Evolutionary conservation across 768 basidiomycete genomes (phyloP).

Genomic region (Mycena belliarum): DNA sequence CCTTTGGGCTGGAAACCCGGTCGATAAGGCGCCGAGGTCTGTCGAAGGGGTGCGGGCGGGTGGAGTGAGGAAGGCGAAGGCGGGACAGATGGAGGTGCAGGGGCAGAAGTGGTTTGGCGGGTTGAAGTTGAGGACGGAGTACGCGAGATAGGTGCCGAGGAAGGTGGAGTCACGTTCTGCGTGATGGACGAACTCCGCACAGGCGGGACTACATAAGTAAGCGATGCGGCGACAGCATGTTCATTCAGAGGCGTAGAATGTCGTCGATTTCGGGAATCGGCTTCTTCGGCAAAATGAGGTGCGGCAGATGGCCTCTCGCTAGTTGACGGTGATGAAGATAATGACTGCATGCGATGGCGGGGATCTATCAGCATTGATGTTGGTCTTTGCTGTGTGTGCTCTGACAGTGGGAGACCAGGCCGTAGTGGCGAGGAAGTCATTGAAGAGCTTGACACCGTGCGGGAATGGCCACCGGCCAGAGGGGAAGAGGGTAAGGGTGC

Average conservation of each 20-base stretch:
- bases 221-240: slow-evolving; percentile 16
- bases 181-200: slow-evolving; percentile 22
- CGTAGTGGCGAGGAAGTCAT: slow-evolving; percentile 17
- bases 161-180: slow-evolving; percentile 8
- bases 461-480: slow-evolving; percentile 29
- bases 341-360: slow-evolving; percentile 12
- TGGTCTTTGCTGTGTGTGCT: slow-evolving; percentile 15
- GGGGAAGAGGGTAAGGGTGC: slow-evolving; percentile 36
- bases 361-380: slow-evolving; percentile 16
- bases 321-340: slow-evolving; percentile 15
- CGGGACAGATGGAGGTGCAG: slow-evolving; percentile 24
- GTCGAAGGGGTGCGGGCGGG: slow-evolving; percentile 9
- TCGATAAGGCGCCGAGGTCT: slow-evolving; percentile 66
- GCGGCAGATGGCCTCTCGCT: slow-evolving; percentile 12
- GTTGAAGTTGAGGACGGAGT: slow-evolving; percentile 11
- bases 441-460: slow-evolving; percentile 29
- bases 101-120: slow-evolving; percentile 25
- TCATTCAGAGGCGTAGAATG: slow-evolving; percentile 22
- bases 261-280: slow-evolving; percentile 1
- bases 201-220: slow-evolving; percentile 18
- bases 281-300: slow-evolving; percentile 5
- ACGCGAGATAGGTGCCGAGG: slow-evolving; percentile 17
- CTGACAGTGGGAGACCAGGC: slow-evolving; percentile 2
- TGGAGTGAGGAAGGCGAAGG: slow-evolving; percentile 26
- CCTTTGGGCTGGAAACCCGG: slow-evolving; percentile 95